phyloP scores from a whole-genome alignment of 805 yeast species.

The Candida methanosorbosa region DNA sequence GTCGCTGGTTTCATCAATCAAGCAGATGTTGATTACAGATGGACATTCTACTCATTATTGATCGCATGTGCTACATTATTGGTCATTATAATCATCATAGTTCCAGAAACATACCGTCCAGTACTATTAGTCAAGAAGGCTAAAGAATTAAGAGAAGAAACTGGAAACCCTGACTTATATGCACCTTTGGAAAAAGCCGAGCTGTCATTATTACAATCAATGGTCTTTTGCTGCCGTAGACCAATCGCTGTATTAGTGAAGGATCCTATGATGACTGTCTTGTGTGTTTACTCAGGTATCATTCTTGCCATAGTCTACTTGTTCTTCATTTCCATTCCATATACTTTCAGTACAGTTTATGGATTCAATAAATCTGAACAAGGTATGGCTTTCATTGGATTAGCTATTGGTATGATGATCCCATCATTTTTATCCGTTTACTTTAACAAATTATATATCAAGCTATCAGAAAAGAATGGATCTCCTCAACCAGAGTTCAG shows the following conservation, averaged over 20 bases:
- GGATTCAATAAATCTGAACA: slow-evolving; percentile 42
- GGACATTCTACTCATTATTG: slow-evolving; percentile 60
- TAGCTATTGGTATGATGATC: slow-evolving; percentile 40
- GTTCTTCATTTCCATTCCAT: slow-evolving; percentile 60
- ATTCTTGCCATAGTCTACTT: slow-evolving; percentile 52
- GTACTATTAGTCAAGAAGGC: slow-evolving; percentile 45
- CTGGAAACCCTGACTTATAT: slow-evolving; percentile 27
- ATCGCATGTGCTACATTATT: slow-evolving; percentile 36
- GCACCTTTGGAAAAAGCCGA: slow-evolving; percentile 34
- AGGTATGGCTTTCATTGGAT: slow-evolving; percentile 58
- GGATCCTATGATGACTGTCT: slow-evolving; percentile 48
- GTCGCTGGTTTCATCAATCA: slow-evolving; percentile 54
- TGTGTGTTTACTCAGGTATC: slow-evolving; percentile 50
- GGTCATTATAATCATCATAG: slow-evolving; percentile 15
- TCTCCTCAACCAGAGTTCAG: slow-evolving; percentile 47
- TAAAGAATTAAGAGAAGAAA: slow-evolving; percentile 32
- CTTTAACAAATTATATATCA: slow-evolving; percentile 24
- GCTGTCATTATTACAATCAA: slow-evolving; percentile 27
- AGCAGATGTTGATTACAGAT: slow-evolving; percentile 49
- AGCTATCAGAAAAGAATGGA: slow-evolving; percentile 29
- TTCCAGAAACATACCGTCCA: slow-evolving; percentile 42
- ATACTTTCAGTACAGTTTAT: slow-evolving; percentile 45
- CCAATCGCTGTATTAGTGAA: slow-evolving; percentile 38
- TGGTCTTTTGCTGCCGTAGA: slow-evolving; percentile 38
- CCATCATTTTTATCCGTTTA: slow-evolving; percentile 31